These are phyloP conservation scores for Aureobasidium sp. DNA, from an alignment of 2,329 filamentous ascomycete species.

Conservation along the genomic window DNA sequence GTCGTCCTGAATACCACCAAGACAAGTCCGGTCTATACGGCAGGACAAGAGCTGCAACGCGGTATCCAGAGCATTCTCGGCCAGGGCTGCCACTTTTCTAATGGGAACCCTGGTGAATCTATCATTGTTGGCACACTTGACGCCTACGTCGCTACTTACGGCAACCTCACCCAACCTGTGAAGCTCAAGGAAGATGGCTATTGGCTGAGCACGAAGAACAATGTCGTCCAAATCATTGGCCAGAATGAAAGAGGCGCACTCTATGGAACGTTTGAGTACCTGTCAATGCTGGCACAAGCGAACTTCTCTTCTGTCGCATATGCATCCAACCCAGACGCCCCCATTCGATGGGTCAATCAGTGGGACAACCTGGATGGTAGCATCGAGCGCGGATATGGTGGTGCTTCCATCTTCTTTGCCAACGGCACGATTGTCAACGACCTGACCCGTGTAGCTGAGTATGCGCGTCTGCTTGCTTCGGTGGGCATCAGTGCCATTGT, in stretches of 20 bases:
- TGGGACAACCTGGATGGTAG: conserved; percentile 65
- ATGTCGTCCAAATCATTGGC: conserved; percentile 50
- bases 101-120: conserved; percentile 29
- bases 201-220: conserved; percentile 44
- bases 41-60: conserved; percentile 49
- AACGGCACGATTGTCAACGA: conserved; percentile 49
- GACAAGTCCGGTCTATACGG: conserved; percentile 50
- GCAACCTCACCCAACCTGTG: conserved; percentile 24
- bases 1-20: conserved; percentile 46
- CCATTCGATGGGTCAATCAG: conserved; percentile 62
- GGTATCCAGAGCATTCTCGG: conserved; percentile 52
- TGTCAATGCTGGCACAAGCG: conserved; percentile 55
- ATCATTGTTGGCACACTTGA: conserved; percentile 44
- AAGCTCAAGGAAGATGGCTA: conserved; percentile 51
- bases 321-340: conserved; percentile 48
- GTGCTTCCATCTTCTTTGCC: conserved; percentile 60
- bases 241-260: conserved; percentile 59
- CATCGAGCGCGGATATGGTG: conserved; percentile 61
- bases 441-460: conserved; percentile 51
- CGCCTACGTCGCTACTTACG: conserved; percentile 33
- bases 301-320: conserved; percentile 42
- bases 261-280: conserved; percentile 61
- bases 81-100: conserved; percentile 22
- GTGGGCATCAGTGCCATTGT: conserved; percentile 58
- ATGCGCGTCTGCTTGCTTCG: conserved; percentile 58